Base-by-base conservation (phyloP, 1,284 basidiomycete genomes). In the Rhodotorula glutinis region DNA sequence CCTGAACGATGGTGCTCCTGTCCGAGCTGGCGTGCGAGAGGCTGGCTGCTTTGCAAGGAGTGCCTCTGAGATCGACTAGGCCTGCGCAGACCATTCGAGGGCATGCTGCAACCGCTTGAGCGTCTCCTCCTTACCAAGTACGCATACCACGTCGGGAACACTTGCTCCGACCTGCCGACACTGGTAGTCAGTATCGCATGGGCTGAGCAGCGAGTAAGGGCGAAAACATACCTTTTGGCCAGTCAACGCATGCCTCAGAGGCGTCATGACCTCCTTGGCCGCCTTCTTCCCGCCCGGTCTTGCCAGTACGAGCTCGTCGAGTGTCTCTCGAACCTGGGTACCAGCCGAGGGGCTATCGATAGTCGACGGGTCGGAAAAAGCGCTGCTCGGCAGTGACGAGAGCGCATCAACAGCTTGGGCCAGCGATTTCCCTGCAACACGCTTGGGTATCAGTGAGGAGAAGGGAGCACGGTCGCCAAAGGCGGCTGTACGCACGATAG, bases 211-310 rank as follows among this genome's bases (percentile, higher is more conserved):
- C 8, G 53, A 10, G 3, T 11, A 38, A 4, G 27, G 16, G n/a
- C 23, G 38, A 41, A 38, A 19, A 21, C 62, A 40, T n/a, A 89
- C 91, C 84, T 89, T 90, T 79, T 85, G 84, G 1, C 87, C 91
- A 0, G 88, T 92, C 69, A 94, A 78, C 4, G 88, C 88, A 74
- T 90, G 85, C 57, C 92, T 80, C 53, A 93, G 77, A 0, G 85
- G 83, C 3, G 84, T 87, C 85, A 91, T 87, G 67, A 89, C 84
- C 21, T 81, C 74, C 62, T 58, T 63, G 63, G 85, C 88, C 52
- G 80, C 81, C 60, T 82, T 81, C 51, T 61, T 57, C 85, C 67
- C 4, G 77, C 78, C 1, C 82, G 75, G 13, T 14, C 54, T 43
- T 23, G 21, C 77, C 56, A 80, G 77, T 25, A 83, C 80, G 60